Evolutionary conservation across 805 yeast species (phyloP), one percentile per base, ranked within the genome.

Genomic region (Teunomyces kruisii): DNA sequence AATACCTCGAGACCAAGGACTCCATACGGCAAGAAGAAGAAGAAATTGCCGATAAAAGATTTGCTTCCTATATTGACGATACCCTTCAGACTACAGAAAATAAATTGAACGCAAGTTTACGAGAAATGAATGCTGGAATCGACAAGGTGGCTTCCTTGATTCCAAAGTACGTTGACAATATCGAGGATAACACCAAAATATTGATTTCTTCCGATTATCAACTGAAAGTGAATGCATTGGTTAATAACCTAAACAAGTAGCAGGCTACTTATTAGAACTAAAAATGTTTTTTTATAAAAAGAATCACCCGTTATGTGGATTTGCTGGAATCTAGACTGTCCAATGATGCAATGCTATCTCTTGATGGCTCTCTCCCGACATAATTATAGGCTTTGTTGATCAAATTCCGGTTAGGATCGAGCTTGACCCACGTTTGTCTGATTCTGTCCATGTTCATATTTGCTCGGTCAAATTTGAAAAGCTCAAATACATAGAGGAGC

Each of bases 371-470:
- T 36, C 48, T 51, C 47, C 38, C 56, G 8, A 72, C 56, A 39
- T 61, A 58, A n/a, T 56, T 53, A 49, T 72, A 70, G 9, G 71
- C 72, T 36, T 47, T 56, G 40, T 65, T 61, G 44, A 71, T 71
- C 43, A 67, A 62, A 32, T 59, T 52, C 40, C 74, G 50, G 46
- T 67, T 64, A 1, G 77, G 77, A 53, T 72, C 77, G 19, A 72
- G 57, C 48, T 67, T 65, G 13, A 50, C 59, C 68, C 75, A 72
- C 15, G 63, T 56, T 30, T 58, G 48, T 52, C 75, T 54, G 41
- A 72, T 72, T 42, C 77, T 48, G 44, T 70, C 75, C 42, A 70
- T 55, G 52, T 72, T 71, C 76, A 72, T 72, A 32, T 63, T 67
- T 27, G 69, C 56, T 39, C 74, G 54, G 50, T 72, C 73, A 49